Percentiles rank a stretch among this genome's conserved stretches.
These are phyloP conservation scores for Termitomyces titanicus DNA, from an alignment of 768 basidiomycete genomes.

Conservation along the genomic window DNA sequence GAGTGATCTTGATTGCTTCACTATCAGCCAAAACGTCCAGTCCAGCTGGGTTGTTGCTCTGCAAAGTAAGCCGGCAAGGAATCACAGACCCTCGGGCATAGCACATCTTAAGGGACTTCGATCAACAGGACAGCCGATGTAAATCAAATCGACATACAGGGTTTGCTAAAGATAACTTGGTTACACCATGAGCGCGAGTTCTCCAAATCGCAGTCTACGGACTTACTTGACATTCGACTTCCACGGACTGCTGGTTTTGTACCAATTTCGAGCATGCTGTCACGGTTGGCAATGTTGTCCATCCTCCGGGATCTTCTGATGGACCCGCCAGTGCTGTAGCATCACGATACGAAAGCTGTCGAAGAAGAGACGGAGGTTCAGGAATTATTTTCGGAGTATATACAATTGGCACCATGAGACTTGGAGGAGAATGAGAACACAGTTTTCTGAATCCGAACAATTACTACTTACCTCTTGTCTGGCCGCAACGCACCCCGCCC, in stretches of 20 bases:
- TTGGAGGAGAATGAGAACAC: not conserved
- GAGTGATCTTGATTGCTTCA: constrained; percentile 20
- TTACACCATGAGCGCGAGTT: not conserved
- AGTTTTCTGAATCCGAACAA: not conserved
- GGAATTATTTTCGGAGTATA: constrained; percentile 32
- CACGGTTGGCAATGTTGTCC: constrained; percentile 23
- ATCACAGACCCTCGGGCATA: constrained; percentile 39
- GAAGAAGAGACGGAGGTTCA: constrained; percentile 25
- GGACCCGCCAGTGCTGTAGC: constrained; percentile 27
- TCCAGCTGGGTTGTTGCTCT: constrained; percentile 23
- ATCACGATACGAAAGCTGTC: constrained; percentile 31
- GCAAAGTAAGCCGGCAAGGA: constrained; percentile 29
- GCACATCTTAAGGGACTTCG: constrained; percentile 18
- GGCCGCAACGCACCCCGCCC: constrained; percentile 33
- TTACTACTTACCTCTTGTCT: constrained; percentile 32
- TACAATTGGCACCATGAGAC: constrained; percentile 20
- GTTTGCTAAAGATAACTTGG: constrained; percentile 31
- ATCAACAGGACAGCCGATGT: not conserved
- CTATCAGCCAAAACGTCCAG: constrained; percentile 27
- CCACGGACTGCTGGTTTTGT: constrained; percentile 19
- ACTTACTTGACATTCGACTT: constrained; percentile 27
- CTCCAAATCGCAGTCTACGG: not conserved
- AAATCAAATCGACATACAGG: constrained; percentile 23
- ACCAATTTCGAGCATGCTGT: constrained; percentile 12
- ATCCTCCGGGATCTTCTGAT: constrained; percentile 31